Evolutionary conservation across 768 basidiomycete species (phyloP).

Genomic region (Pleurotus cornucopiae): DNA sequence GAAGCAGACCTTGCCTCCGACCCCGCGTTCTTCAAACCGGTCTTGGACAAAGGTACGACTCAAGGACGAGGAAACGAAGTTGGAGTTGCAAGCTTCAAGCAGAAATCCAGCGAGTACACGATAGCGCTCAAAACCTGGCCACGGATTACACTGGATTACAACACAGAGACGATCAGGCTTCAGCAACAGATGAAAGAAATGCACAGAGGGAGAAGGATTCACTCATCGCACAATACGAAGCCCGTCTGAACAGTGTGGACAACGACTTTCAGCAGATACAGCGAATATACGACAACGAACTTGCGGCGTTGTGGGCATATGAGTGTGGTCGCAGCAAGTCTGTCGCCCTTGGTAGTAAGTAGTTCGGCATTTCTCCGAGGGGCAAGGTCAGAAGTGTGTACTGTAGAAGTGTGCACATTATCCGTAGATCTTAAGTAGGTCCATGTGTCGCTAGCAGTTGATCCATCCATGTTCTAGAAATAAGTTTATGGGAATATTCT

Average conservation of each 20-base stretch:
- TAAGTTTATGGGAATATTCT: too few species aligned
- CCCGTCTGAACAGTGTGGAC: slow-evolving; percentile 16
- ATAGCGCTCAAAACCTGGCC: slow-evolving; percentile 35
- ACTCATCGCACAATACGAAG: slow-evolving; percentile 12
- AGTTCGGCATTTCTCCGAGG: too few species aligned
- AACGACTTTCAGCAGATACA: slow-evolving; percentile 10
- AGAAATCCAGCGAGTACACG: slow-evolving; percentile 39
- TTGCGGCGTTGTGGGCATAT: slow-evolving; percentile 7
- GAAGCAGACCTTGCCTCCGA: slow-evolving; percentile 39
- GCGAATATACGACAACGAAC: slow-evolving; percentile 11
- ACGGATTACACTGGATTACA: slow-evolving; percentile 34
- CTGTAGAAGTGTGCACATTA: too few species aligned
- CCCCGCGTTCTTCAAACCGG: slow-evolving; percentile 49
- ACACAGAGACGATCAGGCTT: slow-evolving; percentile 29
- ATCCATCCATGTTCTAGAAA: too few species aligned
- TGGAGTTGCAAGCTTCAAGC: slow-evolving; percentile 38
- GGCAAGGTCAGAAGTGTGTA: too few species aligned
- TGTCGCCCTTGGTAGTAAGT: too few species aligned
- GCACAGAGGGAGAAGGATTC: slow-evolving; percentile 12
- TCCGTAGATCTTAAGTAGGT: too few species aligned
- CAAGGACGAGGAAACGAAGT: slow-evolving; percentile 43
- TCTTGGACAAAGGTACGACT: slow-evolving; percentile 39
- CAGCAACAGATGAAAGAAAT: slow-evolving; percentile 25
- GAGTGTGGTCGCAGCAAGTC: neutral
- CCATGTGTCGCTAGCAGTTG: too few species aligned